These are phyloP conservation scores for Yamadazyma sp. DNA, from an alignment of 805 yeast species.

Conservation along the genomic window DNA sequence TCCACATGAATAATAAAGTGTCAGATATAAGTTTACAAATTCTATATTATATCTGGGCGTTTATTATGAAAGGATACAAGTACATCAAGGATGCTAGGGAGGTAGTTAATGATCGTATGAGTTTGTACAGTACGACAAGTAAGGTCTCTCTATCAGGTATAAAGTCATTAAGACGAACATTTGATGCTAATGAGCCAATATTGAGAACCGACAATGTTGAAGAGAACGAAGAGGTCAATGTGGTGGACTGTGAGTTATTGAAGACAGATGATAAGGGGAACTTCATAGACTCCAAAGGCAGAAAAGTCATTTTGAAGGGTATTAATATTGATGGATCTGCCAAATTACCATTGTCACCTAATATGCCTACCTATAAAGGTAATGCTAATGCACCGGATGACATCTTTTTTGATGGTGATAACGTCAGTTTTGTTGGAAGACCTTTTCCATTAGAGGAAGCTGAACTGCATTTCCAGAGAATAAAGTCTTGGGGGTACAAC, in stretches of 20 bases:
- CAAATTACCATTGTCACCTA: constrained; percentile 65
- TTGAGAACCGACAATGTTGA: constrained; percentile 2
- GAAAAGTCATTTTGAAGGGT: constrained; percentile 69
- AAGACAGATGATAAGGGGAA: constrained; percentile 42
- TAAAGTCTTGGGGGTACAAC: constrained; percentile 81
- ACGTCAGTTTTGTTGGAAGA: constrained; percentile 76
- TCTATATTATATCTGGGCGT: too few relatives aligned
- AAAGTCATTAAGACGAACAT: constrained; percentile 24
- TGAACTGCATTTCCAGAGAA: constrained; percentile 59
- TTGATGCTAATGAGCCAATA: constrained; percentile 17
- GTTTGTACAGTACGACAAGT: constrained; percentile 26
- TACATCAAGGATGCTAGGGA: constrained; percentile 23
- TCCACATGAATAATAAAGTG: too few relatives aligned
- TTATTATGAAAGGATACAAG: constrained; percentile 12
- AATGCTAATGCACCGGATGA: constrained; percentile 32
- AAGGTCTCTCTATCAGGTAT: constrained; percentile 24
- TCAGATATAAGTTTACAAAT: too few relatives aligned
- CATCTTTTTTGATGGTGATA: constrained; percentile 65
- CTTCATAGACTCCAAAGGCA: constrained; percentile 54
- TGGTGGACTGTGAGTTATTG: constrained; percentile 21
- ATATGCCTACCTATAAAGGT: constrained; percentile 40
- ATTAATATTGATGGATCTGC: constrained; percentile 76
- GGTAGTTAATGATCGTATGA: constrained; percentile 29
- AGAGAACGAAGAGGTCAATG: constrained; percentile 5
- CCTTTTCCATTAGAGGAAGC: constrained; percentile 81